These are phyloP conservation scores for Bolboschoenus planiculmis DNA, from an alignment of 176 grass and related monocot genomes.

Conservation along the genomic window DNA sequence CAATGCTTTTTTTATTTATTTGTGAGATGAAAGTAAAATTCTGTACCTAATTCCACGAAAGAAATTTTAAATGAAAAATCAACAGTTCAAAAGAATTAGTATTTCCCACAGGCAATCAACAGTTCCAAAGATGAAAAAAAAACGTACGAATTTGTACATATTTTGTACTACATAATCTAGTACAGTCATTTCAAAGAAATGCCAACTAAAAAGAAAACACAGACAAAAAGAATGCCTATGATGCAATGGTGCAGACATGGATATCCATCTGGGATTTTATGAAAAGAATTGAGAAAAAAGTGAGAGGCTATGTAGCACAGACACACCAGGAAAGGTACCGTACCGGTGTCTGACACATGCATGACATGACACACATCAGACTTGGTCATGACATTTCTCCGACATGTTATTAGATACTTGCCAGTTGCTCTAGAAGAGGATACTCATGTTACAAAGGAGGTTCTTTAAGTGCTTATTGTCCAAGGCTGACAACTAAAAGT, in stretches of 20 bases:
- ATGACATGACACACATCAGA: too few relatives aligned
- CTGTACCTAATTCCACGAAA: neutral
- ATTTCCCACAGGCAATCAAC: neutral
- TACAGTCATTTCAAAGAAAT: neutral
- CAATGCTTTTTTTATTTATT: neutral
- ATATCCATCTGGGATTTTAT: neutral
- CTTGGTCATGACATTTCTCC: too few relatives aligned
- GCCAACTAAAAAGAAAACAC: neutral
- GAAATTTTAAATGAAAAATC: too few relatives aligned
- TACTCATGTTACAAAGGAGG: too few relatives aligned
- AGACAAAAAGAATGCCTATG: neutral
- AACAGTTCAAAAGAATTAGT: neutral
- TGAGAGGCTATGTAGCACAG: too few relatives aligned
- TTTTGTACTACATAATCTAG: too few relatives aligned
- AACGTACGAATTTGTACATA: neutral
- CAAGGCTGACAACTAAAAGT: too few relatives aligned
- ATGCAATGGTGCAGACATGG: neutral
- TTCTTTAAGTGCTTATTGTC: too few relatives aligned
- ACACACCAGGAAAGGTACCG: too few relatives aligned
- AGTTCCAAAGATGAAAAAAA: neutral
- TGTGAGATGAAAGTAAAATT: neutral
- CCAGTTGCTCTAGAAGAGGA: too few relatives aligned
- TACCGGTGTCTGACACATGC: too few relatives aligned
- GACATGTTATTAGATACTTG: too few relatives aligned
- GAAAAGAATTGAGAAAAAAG: neutral